These are phyloP conservation scores for Calocera viscosa DNA, from an alignment of 768 basidiomycete species.

Conservation along the genomic window DNA sequence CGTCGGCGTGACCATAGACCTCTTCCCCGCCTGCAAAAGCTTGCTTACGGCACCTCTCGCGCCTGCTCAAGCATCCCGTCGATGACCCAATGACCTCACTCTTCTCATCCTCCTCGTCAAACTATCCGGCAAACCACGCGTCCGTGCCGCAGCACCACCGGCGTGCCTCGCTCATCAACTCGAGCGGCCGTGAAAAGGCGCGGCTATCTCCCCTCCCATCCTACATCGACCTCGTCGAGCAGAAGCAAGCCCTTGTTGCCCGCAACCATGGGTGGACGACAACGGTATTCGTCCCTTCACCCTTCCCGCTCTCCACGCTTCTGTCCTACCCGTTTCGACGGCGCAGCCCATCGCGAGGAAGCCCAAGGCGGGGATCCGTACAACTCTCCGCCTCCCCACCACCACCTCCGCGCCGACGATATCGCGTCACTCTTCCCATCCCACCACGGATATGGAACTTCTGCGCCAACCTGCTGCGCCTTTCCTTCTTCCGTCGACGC, in stretches of 20 bases:
- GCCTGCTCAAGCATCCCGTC: background rate
- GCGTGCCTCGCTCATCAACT: background rate
- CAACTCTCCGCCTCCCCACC: conserved; percentile 33
- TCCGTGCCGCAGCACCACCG: conserved; percentile 4
- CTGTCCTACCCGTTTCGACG: conserved; percentile 16
- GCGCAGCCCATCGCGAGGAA: conserved; percentile 44
- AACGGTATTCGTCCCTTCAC: background rate
- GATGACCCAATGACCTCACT: conserved; percentile 8
- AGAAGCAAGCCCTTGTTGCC: conserved; percentile 1
- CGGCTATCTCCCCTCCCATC: conserved; percentile 20
- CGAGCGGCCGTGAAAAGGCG: conserved; percentile 16
- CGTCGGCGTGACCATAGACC: background rate
- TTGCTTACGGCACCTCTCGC: background rate
- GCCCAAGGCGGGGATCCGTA: background rate
- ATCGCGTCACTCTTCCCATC: conserved; percentile 51
- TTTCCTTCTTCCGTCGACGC: background rate
- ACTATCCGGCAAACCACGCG: background rate
- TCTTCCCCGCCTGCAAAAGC: background rate
- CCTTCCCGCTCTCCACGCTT: conserved; percentile 8
- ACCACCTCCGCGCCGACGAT: conserved; percentile 44
- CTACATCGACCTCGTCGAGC: conserved; percentile 11
- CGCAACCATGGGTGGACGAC: background rate
- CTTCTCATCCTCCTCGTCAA: conserved; percentile 4
- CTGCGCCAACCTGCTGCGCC: conserved; percentile 33
- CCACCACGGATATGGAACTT: conserved; percentile 47